Percentiles rank a stretch among this genome's conserved stretches.
These are phyloP conservation scores for Penicillium fimorum DNA, from an alignment of 495 filamentous ascomycete species.

Conservation along the genomic window DNA sequence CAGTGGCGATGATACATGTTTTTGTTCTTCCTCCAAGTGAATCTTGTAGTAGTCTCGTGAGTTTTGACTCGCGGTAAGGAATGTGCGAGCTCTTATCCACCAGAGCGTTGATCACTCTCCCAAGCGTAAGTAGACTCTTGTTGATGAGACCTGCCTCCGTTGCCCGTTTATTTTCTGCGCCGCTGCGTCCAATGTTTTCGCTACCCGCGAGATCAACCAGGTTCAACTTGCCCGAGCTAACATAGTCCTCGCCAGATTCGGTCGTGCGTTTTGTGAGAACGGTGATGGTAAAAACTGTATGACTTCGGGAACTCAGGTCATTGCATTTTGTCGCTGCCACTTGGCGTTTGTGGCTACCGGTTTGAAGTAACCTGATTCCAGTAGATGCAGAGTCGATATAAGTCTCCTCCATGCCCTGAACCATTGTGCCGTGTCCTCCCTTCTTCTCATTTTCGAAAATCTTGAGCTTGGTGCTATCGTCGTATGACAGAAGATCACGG, in stretches of 20 bases:
- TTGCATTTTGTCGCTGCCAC: conserved; percentile 98
- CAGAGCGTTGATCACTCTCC: conserved; percentile 94
- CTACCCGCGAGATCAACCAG: conserved; percentile 94
- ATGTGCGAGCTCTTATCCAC: conserved; percentile 91
- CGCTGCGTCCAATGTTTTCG: conserved; percentile 95
- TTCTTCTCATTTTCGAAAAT: conserved; percentile 93
- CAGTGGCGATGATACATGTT: conserved; percentile 96
- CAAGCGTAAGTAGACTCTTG: conserved; percentile 91
- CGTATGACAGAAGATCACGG: conserved; percentile 76
- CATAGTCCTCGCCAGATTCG: conserved; percentile 83
- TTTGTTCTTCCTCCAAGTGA: conserved; percentile 94
- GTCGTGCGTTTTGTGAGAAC: conserved; percentile 77
- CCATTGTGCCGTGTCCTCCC: conserved; percentile 72
- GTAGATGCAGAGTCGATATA: conserved; percentile 82
- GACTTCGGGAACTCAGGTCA: conserved; percentile 90
- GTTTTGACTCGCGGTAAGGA: conserved; percentile 93
- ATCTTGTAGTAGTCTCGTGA: conserved; percentile 92
- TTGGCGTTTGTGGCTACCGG: conserved; percentile 88
- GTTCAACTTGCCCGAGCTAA: conserved; percentile 94
- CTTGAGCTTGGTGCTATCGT: conserved; percentile 84
- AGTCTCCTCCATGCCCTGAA: conserved; percentile 96
- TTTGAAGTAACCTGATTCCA: conserved; percentile 84
- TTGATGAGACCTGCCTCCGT: conserved; percentile 96
- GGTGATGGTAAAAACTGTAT: conserved; percentile 95
- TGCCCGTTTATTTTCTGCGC: conserved; percentile 95